A percentile compares a stretch with the other conserved stretches of the same genome.
These are phyloP conservation scores for Quercus suber DNA, from an alignment of 306 rosid genomes.

Conservation along the genomic window DNA sequence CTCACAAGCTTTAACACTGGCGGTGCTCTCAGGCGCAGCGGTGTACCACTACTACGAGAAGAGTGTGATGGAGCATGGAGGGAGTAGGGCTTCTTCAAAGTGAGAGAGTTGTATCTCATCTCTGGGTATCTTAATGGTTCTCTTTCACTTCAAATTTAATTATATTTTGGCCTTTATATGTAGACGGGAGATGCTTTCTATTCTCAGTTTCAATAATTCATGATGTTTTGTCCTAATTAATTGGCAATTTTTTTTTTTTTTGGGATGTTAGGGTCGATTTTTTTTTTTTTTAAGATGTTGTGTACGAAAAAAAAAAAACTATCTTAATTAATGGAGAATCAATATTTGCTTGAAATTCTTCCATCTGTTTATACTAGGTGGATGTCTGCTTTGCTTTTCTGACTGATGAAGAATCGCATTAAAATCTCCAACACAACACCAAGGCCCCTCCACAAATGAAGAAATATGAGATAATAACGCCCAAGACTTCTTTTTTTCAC, in stretches of 20 bases:
- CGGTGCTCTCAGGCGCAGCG: slow-evolving; percentile 80
- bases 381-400: too few relatives aligned
- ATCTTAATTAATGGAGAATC: too few relatives aligned
- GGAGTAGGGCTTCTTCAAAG: slow-evolving; percentile 12
- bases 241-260: too few relatives aligned
- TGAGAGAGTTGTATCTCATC: background rate
- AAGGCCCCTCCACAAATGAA: too few relatives aligned
- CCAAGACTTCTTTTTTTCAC: too few relatives aligned
- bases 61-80: background rate
- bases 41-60: slow-evolving; percentile 66
- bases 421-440: too few relatives aligned
- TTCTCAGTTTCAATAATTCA: background rate
- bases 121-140: background rate
- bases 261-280: too few relatives aligned
- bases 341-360: too few relatives aligned
- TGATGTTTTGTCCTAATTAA: background rate
- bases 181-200: background rate
- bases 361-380: too few relatives aligned
- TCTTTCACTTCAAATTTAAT: slow-evolving; percentile 13
- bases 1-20: slow-evolving; percentile 78
- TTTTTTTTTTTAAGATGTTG: too few relatives aligned
- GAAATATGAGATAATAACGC: too few relatives aligned
- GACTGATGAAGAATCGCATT: too few relatives aligned
- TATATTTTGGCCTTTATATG: background rate
- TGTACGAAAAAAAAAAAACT: background rate